Evolutionary conservation across 75 land plant species (phyloP).

Genomic region (Picea sitchensis): DNA sequence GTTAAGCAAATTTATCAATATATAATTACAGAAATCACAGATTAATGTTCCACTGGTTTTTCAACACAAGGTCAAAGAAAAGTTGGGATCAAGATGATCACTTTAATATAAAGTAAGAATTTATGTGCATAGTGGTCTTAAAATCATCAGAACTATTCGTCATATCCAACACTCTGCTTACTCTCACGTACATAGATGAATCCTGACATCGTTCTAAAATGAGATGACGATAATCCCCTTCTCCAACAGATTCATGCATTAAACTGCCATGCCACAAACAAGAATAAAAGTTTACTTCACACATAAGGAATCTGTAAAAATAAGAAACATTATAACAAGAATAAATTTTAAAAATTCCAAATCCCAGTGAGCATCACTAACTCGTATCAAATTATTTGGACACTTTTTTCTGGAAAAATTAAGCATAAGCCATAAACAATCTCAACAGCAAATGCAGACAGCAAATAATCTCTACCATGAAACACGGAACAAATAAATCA

Average conservation of each 20-base stretch:
- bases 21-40: neutral
- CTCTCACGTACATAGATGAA: conserved; percentile 71
- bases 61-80: neutral
- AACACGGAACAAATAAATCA: neutral
- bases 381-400: neutral
- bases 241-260: conserved; percentile 88
- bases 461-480: conserved; percentile 3
- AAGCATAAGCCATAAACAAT: neutral
- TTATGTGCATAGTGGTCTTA: neutral
- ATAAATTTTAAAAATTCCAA: neutral
- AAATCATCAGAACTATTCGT: neutral
- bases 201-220: conserved; percentile 71
- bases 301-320: neutral
- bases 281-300: neutral
- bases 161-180: neutral
- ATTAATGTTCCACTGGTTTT: neutral
- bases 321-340: neutral
- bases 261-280: conserved; percentile 43
- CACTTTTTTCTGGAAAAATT: neutral
- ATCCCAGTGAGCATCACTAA: neutral
- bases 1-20: neutral
- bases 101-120: neutral
- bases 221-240: conserved; percentile 82
- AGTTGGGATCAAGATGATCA: neutral
- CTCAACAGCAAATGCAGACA: neutral